A percentile compares a stretch with the other conserved stretches of the same genome.
phyloP scores from a whole-genome alignment of 306 rosid species.

The Dryas drummondii region DNA sequence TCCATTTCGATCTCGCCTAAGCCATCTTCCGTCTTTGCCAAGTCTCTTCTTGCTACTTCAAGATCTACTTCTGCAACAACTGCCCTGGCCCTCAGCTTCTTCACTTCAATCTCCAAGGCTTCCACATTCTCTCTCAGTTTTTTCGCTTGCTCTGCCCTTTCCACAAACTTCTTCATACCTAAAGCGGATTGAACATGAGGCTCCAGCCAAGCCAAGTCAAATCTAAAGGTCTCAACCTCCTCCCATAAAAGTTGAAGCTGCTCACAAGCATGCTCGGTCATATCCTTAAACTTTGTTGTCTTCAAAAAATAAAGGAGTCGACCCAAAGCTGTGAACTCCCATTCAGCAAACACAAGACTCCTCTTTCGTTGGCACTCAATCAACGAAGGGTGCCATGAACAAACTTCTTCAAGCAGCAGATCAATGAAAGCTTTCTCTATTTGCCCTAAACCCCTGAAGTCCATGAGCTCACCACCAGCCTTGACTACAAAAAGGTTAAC shows the following conservation, averaged over 20 bases:
- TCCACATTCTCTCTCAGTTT: too few species aligned
- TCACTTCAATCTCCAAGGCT: too few species aligned
- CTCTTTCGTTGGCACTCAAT: background rate
- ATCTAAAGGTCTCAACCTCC: background rate
- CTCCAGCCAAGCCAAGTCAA: constrained; percentile 7
- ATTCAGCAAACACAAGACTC: background rate
- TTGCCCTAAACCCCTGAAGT: background rate
- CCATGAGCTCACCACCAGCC: background rate
- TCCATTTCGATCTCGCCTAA: too few species aligned
- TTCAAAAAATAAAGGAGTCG: background rate
- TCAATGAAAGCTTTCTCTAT: background rate
- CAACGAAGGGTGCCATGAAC: background rate
- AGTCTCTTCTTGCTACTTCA: too few species aligned
- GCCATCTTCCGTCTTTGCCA: too few species aligned
- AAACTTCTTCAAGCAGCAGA: background rate
- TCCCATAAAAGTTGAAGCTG: background rate
- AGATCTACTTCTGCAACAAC: too few species aligned
- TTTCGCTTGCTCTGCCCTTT: background rate
- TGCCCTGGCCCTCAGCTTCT: too few species aligned
- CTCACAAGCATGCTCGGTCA: background rate
- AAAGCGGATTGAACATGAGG: background rate
- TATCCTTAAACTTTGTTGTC: background rate
- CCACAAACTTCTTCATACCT: background rate
- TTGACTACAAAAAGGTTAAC: background rate
- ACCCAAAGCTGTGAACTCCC: background rate